A percentile compares a stretch with the other conserved stretches of the same genome.
phyloP scores from a whole-genome alignment of 495 filamentous ascomycete genomes.

The Aspergillus coremiiformis region DNA sequence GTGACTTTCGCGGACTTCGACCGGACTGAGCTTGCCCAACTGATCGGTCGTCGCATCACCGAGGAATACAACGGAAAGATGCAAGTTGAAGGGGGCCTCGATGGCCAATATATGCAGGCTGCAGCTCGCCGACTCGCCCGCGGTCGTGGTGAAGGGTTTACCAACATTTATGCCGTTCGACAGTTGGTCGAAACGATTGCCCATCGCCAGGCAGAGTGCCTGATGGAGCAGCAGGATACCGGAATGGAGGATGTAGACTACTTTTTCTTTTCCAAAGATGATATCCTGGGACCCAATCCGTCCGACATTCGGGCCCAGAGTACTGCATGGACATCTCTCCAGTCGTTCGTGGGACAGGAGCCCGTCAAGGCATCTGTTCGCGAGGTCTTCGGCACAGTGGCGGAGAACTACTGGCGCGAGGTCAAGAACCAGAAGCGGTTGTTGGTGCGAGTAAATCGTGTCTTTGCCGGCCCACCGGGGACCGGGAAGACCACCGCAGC shows the following conservation, averaged over 20 bases:
- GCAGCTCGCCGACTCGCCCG: conserved; percentile 48
- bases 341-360: conserved; percentile 11
- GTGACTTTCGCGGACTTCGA: conserved; percentile 57
- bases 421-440: conserved; percentile 8
- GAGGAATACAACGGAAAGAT: conserved; percentile 37
- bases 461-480: conserved; percentile 14
- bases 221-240: conserved; percentile 31
- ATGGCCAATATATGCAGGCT: conserved; percentile 53
- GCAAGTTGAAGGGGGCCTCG: conserved; percentile 46
- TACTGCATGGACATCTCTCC: conserved; percentile 10
- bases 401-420: conserved; percentile 16
- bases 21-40: conserved; percentile 20
- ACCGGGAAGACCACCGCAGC: conserved; percentile 63
- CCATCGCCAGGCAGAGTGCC: conserved; percentile 44
- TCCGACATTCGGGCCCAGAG: conserved; percentile 3
- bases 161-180: conserved; percentile 29
- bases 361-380: conserved; percentile 10
- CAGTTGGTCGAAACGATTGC: conserved; percentile 9
- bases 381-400: conserved; percentile 6
- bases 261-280: conserved; percentile 15
- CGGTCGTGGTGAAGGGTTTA: conserved; percentile 43
- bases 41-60: conserved; percentile 6
- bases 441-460: conserved; percentile 8
- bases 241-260: conserved; percentile 15
- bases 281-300: conserved; percentile 12